Conservation (phyloP, 129 eudicot genomes). For the Erigeron canadensis region DNA sequence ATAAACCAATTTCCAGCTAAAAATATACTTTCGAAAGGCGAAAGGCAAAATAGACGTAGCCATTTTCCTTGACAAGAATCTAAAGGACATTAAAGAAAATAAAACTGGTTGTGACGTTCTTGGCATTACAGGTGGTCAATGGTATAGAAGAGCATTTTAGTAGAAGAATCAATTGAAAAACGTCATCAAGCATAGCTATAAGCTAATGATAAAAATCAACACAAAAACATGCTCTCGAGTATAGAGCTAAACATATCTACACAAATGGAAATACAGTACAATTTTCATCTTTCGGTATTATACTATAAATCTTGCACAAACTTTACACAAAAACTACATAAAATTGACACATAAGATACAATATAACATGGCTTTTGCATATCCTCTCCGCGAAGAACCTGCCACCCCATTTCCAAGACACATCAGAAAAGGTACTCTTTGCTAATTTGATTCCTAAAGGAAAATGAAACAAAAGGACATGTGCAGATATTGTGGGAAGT, state of each 20-base stretch:
- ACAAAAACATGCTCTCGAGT: background rate
- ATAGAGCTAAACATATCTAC: conserved; percentile 25
- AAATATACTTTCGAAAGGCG: too few species aligned
- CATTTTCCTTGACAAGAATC: too few species aligned
- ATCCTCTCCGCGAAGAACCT: conserved; percentile 10
- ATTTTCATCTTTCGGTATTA: conserved; percentile 24
- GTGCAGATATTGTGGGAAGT: conserved; percentile 27
- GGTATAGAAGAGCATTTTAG: too few species aligned
- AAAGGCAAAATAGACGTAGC: too few species aligned
- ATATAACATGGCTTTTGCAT: conserved; percentile 25
- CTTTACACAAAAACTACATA: conserved; percentile 37
- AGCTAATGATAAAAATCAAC: conserved; percentile 1
- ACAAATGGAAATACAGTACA: conserved; percentile 30
- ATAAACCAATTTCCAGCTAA: too few species aligned
- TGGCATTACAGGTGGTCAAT: too few species aligned
- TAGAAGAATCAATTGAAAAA: background rate
- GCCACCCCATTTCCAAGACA: conserved; percentile 20
- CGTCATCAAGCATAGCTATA: background rate
- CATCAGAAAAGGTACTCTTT: conserved; percentile 17
- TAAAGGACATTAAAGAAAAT: too few species aligned
- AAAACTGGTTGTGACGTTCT: too few species aligned
- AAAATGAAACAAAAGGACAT: conserved; percentile 31
- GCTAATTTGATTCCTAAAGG: conserved; percentile 34
- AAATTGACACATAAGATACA: conserved; percentile 33
- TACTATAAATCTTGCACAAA: conserved; percentile 36